These are phyloP conservation scores for Suillus cothurnatus DNA, from an alignment of 768 basidiomycete species.

Conservation along the genomic window DNA sequence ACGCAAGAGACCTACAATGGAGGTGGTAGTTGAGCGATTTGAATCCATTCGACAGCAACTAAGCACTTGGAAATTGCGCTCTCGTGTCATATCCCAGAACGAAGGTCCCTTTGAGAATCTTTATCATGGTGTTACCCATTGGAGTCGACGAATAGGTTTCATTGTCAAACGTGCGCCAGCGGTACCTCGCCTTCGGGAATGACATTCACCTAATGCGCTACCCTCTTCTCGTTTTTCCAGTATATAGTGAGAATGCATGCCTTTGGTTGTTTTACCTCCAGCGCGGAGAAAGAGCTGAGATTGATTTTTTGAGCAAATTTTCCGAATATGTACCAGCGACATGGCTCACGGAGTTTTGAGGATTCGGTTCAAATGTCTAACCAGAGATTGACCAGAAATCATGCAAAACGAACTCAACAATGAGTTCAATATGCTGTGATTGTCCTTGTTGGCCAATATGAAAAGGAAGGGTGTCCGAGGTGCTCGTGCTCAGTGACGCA, in stretches of 20 bases:
- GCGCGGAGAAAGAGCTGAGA: background rate
- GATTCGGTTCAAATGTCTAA: background rate
- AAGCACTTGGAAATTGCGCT: too few relatives aligned
- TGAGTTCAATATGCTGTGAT: background rate
- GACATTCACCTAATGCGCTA: background rate
- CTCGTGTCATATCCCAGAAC: too few relatives aligned
- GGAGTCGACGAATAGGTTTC: too few relatives aligned
- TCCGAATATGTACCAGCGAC: background rate
- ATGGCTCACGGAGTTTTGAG: background rate
- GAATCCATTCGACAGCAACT: too few relatives aligned
- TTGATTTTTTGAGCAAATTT: background rate
- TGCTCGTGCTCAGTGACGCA: background rate
- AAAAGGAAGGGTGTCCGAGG: constrained; percentile 3
- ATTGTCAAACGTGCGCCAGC: too few relatives aligned
- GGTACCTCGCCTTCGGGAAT: too few relatives aligned
- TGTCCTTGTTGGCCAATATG: background rate
- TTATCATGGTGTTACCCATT: too few relatives aligned
- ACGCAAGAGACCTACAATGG: too few relatives aligned
- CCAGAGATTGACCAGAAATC: background rate
- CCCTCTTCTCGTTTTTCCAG: background rate
- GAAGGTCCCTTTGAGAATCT: too few relatives aligned
- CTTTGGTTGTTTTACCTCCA: background rate
- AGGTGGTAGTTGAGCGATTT: too few relatives aligned
- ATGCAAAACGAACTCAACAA: background rate
- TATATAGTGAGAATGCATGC: background rate